Base-by-base conservation (phyloP, 2,329 filamentous ascomycete species). In the Aureobasidium vineae region DNA sequence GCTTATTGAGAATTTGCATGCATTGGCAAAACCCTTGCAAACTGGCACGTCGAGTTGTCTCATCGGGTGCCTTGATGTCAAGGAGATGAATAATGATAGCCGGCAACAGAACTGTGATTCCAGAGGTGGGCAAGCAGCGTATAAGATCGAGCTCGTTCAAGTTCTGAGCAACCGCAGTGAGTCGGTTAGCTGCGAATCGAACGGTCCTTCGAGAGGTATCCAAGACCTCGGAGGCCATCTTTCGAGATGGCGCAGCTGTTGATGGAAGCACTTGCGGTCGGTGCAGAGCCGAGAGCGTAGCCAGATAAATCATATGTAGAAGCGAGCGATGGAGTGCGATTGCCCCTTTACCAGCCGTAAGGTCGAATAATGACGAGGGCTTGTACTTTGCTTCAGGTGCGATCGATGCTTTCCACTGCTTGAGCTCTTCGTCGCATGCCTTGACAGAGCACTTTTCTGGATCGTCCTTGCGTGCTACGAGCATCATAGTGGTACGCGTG, bases 51-150 rank as follows among this genome's bases (percentile, higher is more conserved):
- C 91, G 87, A 3, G 89, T 88, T 65, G 87, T 85, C 19, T 87
- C 85, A 64, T 90, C 86, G 5, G 88, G 88, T 40, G 91, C 91
- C 76, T 96, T 96, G 84, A 97, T 94, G 75, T 97, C 92, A 8
- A 97, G 85, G 21, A 97, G 84, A 74, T 97, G 93, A 65, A 96
- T 96, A 71, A 97, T 96, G 80, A 97, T 94, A 23, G 93, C 92
- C 0, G 93, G 93, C 1, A 97, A 85, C 5, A 97, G 87, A 47
- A 96, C 92, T 0, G 93, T 97, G 11, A 97, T 92, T 45, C 92
- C 92, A 0, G 92, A 94, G 0, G 92, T 97, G 1, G 93, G 92
- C 10, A 97, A 84, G 73, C 87, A 96, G 66, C 85, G 86, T 69
- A 94, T 92, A 15, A 97, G 83, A 57, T 88, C 85, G 54, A 88